phyloP scores from a whole-genome alignment of 2,329 filamentous ascomycete species.

The Xylaria sp. region DNA sequence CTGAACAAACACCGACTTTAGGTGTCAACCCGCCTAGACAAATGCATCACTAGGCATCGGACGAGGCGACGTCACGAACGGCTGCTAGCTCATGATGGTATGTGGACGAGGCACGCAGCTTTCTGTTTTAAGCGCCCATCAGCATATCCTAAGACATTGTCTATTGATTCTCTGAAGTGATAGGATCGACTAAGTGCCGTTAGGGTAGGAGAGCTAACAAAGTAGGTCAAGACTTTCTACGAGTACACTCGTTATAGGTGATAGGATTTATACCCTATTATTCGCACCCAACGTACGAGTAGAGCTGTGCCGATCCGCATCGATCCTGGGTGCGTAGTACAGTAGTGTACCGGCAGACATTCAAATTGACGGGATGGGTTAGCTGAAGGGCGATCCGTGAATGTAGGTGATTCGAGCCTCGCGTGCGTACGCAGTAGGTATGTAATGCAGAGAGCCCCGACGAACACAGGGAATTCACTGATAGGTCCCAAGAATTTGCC shows the following conservation, averaged over 20 bases:
- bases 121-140: background rate
- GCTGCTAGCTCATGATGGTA: background rate
- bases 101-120: background rate
- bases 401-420: background rate
- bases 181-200: background rate
- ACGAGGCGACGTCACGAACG: background rate
- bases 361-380: background rate
- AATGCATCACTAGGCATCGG: background rate
- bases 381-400: background rate
- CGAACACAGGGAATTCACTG: no score
- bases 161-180: background rate
- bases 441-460: no score
- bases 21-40: background rate
- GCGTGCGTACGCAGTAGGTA: no score
- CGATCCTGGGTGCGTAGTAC: background rate
- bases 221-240: background rate
- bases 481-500: background rate
- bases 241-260: no score
- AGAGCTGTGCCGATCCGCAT: no score
- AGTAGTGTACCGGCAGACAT: background rate
- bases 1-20: background rate
- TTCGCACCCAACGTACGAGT: no score
- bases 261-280: no score
- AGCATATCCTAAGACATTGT: background rate
- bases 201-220: background rate